These are phyloP conservation scores for Wickerhamiella infanticola DNA, from an alignment of 1,139 yeast genomes.

Conservation along the genomic window DNA sequence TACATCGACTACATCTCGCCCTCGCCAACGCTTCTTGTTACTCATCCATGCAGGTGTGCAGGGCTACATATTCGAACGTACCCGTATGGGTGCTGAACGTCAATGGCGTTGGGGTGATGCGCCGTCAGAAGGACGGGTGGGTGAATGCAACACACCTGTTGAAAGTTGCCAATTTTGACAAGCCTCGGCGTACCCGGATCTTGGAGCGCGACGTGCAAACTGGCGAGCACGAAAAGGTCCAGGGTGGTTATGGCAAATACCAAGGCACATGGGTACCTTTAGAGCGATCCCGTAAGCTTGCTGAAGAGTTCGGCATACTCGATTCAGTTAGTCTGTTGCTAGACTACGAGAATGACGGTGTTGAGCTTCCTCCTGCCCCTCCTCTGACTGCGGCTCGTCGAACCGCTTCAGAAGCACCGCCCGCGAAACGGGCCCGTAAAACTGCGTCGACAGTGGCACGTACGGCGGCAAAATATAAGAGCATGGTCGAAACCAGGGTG, in stretches of 20 bases:
- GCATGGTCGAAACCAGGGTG: background rate
- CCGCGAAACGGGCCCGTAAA: constrained; percentile 15
- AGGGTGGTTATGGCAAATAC: constrained; percentile 89
- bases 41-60: constrained; percentile 11
- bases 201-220: constrained; percentile 78
- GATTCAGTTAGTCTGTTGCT: constrained; percentile 54
- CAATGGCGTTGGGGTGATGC: constrained; percentile 65
- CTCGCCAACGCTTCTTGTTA: background rate
- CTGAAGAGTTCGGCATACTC: constrained; percentile 56
- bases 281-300: constrained; percentile 38
- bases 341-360: constrained; percentile 24
- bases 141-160: constrained; percentile 85
- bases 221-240: constrained; percentile 80
- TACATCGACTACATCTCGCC: background rate
- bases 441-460: constrained; percentile 7
- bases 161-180: constrained; percentile 75
- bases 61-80: constrained; percentile 22
- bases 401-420: constrained; percentile 5
- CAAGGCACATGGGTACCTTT: constrained; percentile 90
- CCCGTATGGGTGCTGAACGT: constrained; percentile 58
- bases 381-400: constrained; percentile 6
- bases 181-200: constrained; percentile 70
- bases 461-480: background rate
- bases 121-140: constrained; percentile 66
- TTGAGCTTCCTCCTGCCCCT: constrained; percentile 13